Conservation (phyloP, 202 grass and related monocot genomes). For the Panicum hallii region DNA sequence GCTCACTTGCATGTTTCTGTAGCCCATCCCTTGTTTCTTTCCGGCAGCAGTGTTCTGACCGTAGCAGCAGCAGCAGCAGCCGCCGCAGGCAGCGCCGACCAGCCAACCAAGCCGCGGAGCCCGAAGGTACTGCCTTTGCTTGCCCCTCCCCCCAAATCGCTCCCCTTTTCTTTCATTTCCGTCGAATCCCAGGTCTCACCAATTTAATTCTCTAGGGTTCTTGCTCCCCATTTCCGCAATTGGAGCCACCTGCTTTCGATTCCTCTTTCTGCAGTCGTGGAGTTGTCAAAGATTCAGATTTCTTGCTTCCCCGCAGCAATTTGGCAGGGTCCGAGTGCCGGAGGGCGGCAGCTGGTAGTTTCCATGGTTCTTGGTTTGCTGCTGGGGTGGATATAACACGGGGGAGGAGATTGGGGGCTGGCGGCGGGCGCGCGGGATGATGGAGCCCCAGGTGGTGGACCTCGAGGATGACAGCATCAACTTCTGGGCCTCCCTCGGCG, state of each 20-base stretch:
- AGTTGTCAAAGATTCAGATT: neutral
- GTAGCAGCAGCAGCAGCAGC: neutral
- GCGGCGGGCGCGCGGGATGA: slow-evolving; percentile 47
- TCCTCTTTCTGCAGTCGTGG: neutral
- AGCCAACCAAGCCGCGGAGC: neutral
- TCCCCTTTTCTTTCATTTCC: slow-evolving; percentile 14
- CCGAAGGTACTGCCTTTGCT: neutral
- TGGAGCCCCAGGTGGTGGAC: slow-evolving; percentile 75
- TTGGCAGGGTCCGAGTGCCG: neutral
- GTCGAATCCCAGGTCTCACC: slow-evolving; percentile 4
- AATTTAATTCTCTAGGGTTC: slow-evolving; percentile 41
- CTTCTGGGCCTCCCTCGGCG: slow-evolving; percentile 89
- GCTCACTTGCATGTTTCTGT: too few species aligned
- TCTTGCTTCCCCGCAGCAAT: neutral
- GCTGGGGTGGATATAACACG: neutral
- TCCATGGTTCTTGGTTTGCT: slow-evolving; percentile 31
- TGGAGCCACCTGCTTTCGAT: neutral
- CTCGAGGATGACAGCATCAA: slow-evolving; percentile 98
- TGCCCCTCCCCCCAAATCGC: neutral
- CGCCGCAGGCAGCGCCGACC: neutral
- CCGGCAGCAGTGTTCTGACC: too few species aligned
- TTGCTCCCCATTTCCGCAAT: slow-evolving; percentile 7
- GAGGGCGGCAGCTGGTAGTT: neutral
- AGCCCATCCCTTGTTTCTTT: too few species aligned
- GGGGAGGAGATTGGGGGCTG: slow-evolving; percentile 35